Base-by-base conservation (phyloP, 768 basidiomycete species). In the Megacollybia marginata region DNA sequence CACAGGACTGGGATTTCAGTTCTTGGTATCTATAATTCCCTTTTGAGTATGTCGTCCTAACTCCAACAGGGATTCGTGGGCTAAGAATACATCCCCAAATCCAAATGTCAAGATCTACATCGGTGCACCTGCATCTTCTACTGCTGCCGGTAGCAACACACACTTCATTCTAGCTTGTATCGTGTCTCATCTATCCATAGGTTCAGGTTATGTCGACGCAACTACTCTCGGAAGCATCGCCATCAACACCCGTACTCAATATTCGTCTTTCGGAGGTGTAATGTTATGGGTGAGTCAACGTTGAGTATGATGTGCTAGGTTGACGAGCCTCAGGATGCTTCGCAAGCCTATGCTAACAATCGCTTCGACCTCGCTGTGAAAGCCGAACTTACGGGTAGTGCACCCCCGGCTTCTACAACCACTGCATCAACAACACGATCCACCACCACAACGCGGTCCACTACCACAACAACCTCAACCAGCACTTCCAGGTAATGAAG, bases 221-320 rank as follows among this genome's bases (percentile, higher is more conserved):
- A 55, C 60, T 11, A 72, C 69, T 7, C 65, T 79, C 5, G 66
- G 63, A 9, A 65, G 51, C 48, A 71, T 77, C 42, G 69, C 71
- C 2, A 54, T 57, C 40, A 56, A 66, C 40, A 75, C 71, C 5
- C 68, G 70, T 32, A 57, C 66, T 31, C 62, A 72, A 49, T 81
- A 69, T 57, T 73, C 76, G 8, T 77, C 76, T 13, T 80, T 81
- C 55, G 78, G 78, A 10, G 79, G 79, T 33, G 62, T 76, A 32
- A 67, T 71, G 70, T 59, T 71, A 44, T 12, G 16, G 12, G 40
- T 50, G 2, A 33, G 32, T 50, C 7, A n/a, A 20, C 28, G 35
- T 36, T n/a, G n/a, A 20, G 20, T 44, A 11, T 43, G 38, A 20
- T 48, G 12, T 47, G 4, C 15, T 46, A n/a, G 4, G 9, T 9